Evolutionary conservation across 2,329 filamentous ascomycete species (phyloP), one percentile per base, ranked within the genome.

Genomic region (Cladophialophora immunda): DNA sequence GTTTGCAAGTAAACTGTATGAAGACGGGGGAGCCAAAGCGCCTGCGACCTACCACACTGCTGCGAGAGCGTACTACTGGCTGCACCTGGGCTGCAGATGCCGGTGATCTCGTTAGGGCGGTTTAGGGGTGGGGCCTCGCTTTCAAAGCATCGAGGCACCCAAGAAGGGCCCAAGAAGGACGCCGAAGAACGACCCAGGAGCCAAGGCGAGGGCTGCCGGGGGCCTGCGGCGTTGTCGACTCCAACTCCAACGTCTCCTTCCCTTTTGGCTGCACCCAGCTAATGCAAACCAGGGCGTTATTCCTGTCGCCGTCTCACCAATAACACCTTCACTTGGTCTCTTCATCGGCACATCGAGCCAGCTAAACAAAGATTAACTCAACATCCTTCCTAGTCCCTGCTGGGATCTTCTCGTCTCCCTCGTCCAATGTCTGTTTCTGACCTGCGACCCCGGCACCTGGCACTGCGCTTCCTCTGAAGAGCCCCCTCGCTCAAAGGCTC

Each of bases 311-410:
- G 17, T 32, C 32, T 47, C 8, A 32, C 50, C 60, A 62, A 62
- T 62, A 25, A 38, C 47, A 41, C 30, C 47, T 62, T 55, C 6
- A 5, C 19, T 55, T n/a, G 8, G n/a, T 30, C 25, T 36, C 53
- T 11, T 38, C 58, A 19, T 62, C 58, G 58, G 58, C 58, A 62
- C 45, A 34, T 62, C 30, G 58, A 61, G 58, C 19, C 45, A 34
- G 8, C 45, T 58, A 58, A 58, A 59, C 57, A 47, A 47, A 61
- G 58, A 61, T 38, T 30, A 22, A 50, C 45, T 50, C 45, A 61
- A 50, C 30, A 47, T 30, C 57, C 36, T 34, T 19, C 36, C 45
- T 38, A 38, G 27, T 29, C 41, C 57, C 32, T 50, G 19, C 45
- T 50, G 27, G 45, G 45, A 59, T 38, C 41, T 53, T 53, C 45